Percentiles rank a stretch among this genome's conserved stretches.
Conservation (phyloP, 305 asterid species). For the Solanum chacoense region DNA sequence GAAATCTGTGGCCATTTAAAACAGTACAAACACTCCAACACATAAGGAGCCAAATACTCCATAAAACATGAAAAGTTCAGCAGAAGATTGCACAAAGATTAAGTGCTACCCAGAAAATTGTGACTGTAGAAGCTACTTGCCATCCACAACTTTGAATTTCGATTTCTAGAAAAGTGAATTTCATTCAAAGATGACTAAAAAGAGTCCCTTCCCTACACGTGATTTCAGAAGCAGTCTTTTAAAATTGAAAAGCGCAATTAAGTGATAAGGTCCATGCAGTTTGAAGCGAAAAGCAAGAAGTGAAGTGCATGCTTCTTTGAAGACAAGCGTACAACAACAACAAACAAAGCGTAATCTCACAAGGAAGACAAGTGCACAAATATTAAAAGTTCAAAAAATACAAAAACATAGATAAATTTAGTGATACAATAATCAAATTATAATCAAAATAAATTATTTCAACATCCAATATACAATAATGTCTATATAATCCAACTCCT, state of each 20-base stretch:
- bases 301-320: not conserved
- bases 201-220: not conserved
- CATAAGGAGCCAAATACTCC: not conserved
- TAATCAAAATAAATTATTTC: not conserved
- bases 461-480: not conserved
- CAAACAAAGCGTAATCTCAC: not conserved
- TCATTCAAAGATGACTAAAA: not conserved
- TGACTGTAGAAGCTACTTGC: not conserved
- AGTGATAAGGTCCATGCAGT: not conserved
- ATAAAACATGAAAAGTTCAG: not conserved
- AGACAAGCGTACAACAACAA: not conserved
- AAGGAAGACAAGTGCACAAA: not conserved
- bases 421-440: not conserved
- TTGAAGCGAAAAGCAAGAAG: not conserved
- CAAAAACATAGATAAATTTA: not conserved
- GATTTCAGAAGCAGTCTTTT: not conserved
- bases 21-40: not conserved
- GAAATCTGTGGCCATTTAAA: conserved; percentile 45
- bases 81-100: not conserved
- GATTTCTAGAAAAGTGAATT: not conserved
- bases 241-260: not conserved
- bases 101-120: not conserved
- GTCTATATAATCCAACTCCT: not conserved
- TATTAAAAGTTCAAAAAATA: not conserved
- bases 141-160: not conserved